Evolutionary conservation across 306 rosid species (phyloP).

Genomic region (Cucumis melo): DNA sequence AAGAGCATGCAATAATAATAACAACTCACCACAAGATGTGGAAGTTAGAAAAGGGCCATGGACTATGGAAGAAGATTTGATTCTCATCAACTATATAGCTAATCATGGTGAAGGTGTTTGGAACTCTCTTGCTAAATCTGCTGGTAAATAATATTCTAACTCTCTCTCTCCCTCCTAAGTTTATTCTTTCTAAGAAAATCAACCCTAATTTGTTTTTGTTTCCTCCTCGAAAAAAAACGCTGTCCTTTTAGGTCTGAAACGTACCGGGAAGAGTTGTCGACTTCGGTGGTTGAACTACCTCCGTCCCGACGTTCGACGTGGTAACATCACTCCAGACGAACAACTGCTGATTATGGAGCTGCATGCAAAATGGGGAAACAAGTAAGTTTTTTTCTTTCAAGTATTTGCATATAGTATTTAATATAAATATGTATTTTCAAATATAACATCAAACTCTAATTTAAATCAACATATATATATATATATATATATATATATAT

Average conservation of each 20-base stretch:
- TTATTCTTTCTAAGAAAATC: background rate
- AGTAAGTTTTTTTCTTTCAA: slow-evolving; percentile 21
- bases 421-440: background rate
- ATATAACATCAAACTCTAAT: background rate
- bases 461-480: no score
- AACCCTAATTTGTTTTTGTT: background rate
- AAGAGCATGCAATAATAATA: slow-evolving; percentile 22
- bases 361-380: slow-evolving; percentile 96
- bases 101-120: slow-evolving; percentile 99
- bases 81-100: slow-evolving; percentile 79
- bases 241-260: slow-evolving; percentile 50
- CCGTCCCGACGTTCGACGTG: slow-evolving; percentile 90
- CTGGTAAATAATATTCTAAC: slow-evolving; percentile 36
- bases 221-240: background rate
- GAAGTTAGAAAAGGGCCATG: slow-evolving; percentile 98
- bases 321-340: slow-evolving; percentile 84
- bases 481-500: no score
- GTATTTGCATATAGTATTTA: background rate
- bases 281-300: slow-evolving; percentile 96
- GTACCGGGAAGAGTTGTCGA: slow-evolving; percentile 92
- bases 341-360: slow-evolving; percentile 85
- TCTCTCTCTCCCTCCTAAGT: background rate
- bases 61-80: slow-evolving; percentile 97
- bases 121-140: slow-evolving; percentile 88
- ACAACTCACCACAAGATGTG: slow-evolving; percentile 38